Conservation (phyloP, 1,284 basidiomycete species). For the Ustilago hordei region DNA sequence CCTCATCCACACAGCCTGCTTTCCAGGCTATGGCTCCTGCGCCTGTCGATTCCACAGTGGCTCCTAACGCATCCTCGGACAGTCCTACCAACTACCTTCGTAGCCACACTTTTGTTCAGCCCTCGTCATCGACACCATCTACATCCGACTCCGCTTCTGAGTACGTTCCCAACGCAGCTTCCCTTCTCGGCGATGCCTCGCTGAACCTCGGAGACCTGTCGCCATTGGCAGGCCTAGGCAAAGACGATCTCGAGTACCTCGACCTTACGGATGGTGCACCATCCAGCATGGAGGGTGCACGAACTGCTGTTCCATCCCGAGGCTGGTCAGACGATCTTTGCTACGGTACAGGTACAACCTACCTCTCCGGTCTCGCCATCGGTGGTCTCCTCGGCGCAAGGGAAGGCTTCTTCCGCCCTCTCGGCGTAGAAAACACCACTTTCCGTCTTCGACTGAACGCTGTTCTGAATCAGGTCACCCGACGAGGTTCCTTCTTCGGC, state of each 20-base stretch:
- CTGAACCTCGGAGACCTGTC: constrained; percentile 86
- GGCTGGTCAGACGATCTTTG: constrained; percentile 99
- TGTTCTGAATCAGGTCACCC: constrained; percentile 93
- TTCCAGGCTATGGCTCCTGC: constrained; percentile 45
- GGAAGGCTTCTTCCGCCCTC: constrained; percentile 88
- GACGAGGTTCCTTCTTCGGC: constrained; percentile 95
- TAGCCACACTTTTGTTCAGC: constrained; percentile 49
- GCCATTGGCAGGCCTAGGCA: constrained; percentile 63
- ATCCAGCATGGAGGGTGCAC: constrained; percentile 65
- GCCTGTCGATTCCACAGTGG: constrained; percentile 28
- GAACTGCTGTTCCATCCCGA: constrained; percentile 72
- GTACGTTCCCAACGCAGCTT: constrained; percentile 93
- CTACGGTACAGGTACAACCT: constrained; percentile 99
- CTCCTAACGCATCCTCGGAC: constrained; percentile 25
- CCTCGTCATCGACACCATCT: constrained; percentile 32
- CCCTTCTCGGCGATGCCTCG: constrained; percentile 84
- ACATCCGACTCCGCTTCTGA: constrained; percentile 69
- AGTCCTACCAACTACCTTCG: constrained; percentile 55
- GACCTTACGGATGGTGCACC: constrained; percentile 67
- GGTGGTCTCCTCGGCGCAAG: constrained; percentile 95
- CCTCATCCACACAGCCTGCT: constrained; percentile 33
- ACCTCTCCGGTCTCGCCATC: constrained; percentile 92
- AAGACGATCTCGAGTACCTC: constrained; percentile 69
- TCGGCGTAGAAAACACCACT: constrained; percentile 72
- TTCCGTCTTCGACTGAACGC: constrained; percentile 92